A percentile compares a stretch with the other conserved stretches of the same genome.
Conservation (phyloP, 805 yeast genomes). For the Ogataea paradorogensis region DNA sequence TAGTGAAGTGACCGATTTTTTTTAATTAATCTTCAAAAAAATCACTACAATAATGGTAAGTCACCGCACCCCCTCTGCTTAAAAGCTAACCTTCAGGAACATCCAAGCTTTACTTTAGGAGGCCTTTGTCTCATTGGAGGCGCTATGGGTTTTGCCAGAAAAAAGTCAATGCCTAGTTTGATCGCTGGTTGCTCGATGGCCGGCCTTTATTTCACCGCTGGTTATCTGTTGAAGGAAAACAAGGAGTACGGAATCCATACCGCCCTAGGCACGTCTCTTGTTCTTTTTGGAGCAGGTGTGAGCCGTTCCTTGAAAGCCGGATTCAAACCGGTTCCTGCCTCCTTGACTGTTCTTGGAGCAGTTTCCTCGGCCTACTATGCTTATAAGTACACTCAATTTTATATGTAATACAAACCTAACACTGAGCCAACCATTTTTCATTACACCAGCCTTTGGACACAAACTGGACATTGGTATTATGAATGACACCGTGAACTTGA, state of each 20-base stretch:
- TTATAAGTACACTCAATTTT: conserved; percentile 73
- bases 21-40: background rate
- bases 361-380: conserved; percentile 65
- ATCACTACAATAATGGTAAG: conserved; percentile 9
- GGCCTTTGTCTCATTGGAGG: conserved; percentile 34
- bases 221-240: conserved; percentile 70
- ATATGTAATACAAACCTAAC: conserved; percentile 24
- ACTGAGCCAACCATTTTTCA: conserved; percentile 35
- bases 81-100: conserved; percentile 24
- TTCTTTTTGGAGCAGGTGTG: conserved; percentile 69
- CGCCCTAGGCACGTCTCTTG: conserved; percentile 68
- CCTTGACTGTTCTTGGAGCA: conserved; percentile 61
- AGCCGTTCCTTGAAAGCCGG: conserved; percentile 53
- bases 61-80: background rate
- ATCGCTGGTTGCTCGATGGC: conserved; percentile 69
- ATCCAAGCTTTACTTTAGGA: conserved; percentile 29
- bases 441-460: conserved; percentile 46
- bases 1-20: background rate
- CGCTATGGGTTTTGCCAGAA: conserved; percentile 40
- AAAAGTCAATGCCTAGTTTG: conserved; percentile 76
- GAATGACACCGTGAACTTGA: conserved; percentile 16
- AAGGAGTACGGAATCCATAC: conserved; percentile 78
- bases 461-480: conserved; percentile 31
- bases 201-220: conserved; percentile 61
- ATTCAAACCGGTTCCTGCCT: conserved; percentile 71